Percentiles rank a stretch among this genome's conserved stretches.
These are phyloP conservation scores for Pestalotiopsis sp. DNA, from an alignment of 2,329 filamentous ascomycete genomes.

Conservation along the genomic window DNA sequence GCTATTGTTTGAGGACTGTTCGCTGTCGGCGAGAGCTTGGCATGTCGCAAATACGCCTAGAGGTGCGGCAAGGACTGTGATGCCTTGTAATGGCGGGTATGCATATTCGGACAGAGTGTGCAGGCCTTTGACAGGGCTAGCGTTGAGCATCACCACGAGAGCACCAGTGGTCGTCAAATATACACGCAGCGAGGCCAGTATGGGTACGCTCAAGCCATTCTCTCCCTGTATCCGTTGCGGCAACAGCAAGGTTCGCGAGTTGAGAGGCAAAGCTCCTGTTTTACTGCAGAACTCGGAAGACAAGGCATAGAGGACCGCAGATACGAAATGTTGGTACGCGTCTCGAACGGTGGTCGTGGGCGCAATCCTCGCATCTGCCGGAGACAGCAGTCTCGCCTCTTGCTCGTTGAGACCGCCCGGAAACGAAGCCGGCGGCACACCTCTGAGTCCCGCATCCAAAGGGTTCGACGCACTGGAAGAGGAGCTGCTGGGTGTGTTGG, in stretches of 20 bases:
- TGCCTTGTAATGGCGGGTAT: slow-evolving; percentile 42
- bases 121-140: slow-evolving; percentile 51
- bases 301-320: slow-evolving; percentile 54
- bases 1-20: slow-evolving; percentile 36
- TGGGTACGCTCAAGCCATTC: slow-evolving; percentile 29
- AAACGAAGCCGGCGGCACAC: slow-evolving; percentile 30
- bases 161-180: slow-evolving; percentile 60
- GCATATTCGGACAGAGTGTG: slow-evolving; percentile 47
- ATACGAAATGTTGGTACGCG: slow-evolving; percentile 57
- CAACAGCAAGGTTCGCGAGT: slow-evolving; percentile 55
- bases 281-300: slow-evolving; percentile 51
- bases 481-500: slow-evolving; percentile 50
- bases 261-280: slow-evolving; percentile 54
- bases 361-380: slow-evolving; percentile 36
- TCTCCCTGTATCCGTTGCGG: slow-evolving; percentile 33
- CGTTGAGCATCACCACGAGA: slow-evolving; percentile 51
- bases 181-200: slow-evolving; percentile 54
- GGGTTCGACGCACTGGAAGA: slow-evolving; percentile 42
- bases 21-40: slow-evolving; percentile 35
- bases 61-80: slow-evolving; percentile 56
- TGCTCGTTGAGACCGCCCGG: slow-evolving; percentile 26
- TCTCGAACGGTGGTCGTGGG: slow-evolving; percentile 42
- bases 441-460: slow-evolving; percentile 39
- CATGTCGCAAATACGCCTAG: slow-evolving; percentile 52
- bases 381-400: slow-evolving; percentile 32